Base-by-base conservation (phyloP, 192 early-diverging fungal genomes). In the Backusella psychrophila region DNA sequence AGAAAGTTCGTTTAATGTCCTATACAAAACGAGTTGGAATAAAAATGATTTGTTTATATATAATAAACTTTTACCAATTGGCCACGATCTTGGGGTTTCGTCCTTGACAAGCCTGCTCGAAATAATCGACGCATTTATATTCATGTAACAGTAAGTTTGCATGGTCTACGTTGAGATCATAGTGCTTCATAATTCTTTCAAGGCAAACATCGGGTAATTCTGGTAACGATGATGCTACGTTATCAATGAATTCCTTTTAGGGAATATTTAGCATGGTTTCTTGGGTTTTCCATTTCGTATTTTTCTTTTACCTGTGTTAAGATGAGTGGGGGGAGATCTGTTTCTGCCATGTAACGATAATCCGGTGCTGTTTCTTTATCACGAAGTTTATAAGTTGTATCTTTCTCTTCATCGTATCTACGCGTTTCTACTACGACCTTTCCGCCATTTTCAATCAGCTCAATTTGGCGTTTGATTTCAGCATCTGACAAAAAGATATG, bases 301-400 rank as follows among this genome's bases (percentile, higher is more conserved):
- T 19, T 31, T 42, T 2, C 33, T 9, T n/a, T 66, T 65, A 87
- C 85, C 34, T 81, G 44, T 39, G 82, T 72, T 11, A 91, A 69
- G 15, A 84, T 75, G 0, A 94, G 70, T 29, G 85, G 69, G 9
- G 92, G 92, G 59, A 93, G 66, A 77, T 94, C 92, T 1, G 92
- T 86, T 75, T 97, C 96, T 23, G 95, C 93, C 91, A 96, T 95
- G 76, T 93, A 97, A 34, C 94, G 79, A 81, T 98, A 98, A 81
- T 98, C 97, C 0, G 87, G 88, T 4, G 92, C 90, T n/a, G 89
- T 85, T 72, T 98, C 97, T 77, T 98, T 98, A 56, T 87, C 86
- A 41, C 97, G 81, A 6, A 93, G 79, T 59, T 84, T 83, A 71
- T 88, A 92, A 15, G 97, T 97, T 26, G 82, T 79, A 35, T 85